These are phyloP conservation scores for Lunularia cruciata DNA, from an alignment of 225 moss, liverwort and hornwort genomes.

Conservation along the genomic window DNA sequence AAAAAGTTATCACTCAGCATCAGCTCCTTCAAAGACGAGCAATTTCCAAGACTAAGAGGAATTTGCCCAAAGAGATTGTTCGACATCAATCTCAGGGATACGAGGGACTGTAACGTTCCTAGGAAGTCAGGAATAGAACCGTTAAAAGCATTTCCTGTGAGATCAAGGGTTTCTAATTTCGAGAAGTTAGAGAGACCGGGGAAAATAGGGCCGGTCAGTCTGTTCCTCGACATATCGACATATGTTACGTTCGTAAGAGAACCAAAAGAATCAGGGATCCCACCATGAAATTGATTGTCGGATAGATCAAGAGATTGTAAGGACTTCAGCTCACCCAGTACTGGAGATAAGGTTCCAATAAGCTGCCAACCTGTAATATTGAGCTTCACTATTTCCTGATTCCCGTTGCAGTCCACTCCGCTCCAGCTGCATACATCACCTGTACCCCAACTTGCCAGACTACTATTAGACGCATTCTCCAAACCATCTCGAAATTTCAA, in stretches of 20 bases:
- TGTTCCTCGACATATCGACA: slow-evolving; percentile 39
- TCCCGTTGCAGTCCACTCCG: slow-evolving; percentile 9
- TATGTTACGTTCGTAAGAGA: neutral
- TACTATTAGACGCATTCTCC: too few relatives aligned
- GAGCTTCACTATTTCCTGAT: neutral
- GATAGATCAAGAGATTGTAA: slow-evolving; percentile 15
- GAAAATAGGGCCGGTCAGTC: slow-evolving; percentile 18
- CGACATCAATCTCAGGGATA: slow-evolving; percentile 23
- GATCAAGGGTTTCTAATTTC: neutral
- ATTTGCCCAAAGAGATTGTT: slow-evolving; percentile 23
- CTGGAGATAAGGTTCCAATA: slow-evolving; percentile 4
- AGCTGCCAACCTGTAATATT: slow-evolving; percentile 3
- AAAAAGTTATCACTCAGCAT: slow-evolving; percentile 26
- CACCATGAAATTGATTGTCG: slow-evolving; percentile 24
- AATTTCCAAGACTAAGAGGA: slow-evolving; percentile 32
- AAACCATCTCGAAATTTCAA: too few relatives aligned
- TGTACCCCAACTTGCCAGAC: neutral
- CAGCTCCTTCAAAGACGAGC: slow-evolving; percentile 2
- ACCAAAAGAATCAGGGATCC: slow-evolving; percentile 29
- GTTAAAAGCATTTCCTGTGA: slow-evolving; percentile 20
- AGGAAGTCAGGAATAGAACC: slow-evolving; percentile 33
- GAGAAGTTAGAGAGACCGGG: slow-evolving; percentile 12
- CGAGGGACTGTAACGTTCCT: slow-evolving; percentile 6
- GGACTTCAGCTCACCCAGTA: slow-evolving; percentile 14
- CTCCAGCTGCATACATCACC: slow-evolving; percentile 10